These are phyloP conservation scores for Penicillium sumatraense DNA, from an alignment of 2,329 filamentous ascomycete genomes.

Conservation along the genomic window DNA sequence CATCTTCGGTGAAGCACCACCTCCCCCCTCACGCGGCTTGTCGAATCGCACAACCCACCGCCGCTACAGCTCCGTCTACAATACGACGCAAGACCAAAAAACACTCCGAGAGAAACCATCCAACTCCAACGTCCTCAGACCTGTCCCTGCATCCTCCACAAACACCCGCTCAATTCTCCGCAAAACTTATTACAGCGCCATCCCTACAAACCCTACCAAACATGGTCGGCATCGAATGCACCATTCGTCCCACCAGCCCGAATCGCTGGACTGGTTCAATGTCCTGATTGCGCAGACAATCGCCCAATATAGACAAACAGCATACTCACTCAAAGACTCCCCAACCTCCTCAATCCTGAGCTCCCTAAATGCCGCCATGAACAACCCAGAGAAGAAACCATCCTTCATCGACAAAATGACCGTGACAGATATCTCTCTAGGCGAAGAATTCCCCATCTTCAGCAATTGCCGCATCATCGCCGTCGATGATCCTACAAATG, in stretches of 20 bases:
- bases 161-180: slow-evolving; percentile 77
- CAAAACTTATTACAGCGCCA: slow-evolving; percentile 91
- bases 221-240: slow-evolving; percentile 48
- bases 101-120: slow-evolving; percentile 51
- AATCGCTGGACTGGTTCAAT: slow-evolving; percentile 98
- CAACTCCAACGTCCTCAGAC: slow-evolving; percentile 72
- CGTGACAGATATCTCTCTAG: slow-evolving; percentile 89
- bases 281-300: slow-evolving; percentile 96
- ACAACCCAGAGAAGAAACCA: slow-evolving; percentile 82
- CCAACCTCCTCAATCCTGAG: slow-evolving; percentile 69
- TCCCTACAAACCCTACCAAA: slow-evolving; percentile 47
- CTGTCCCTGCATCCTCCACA: slow-evolving; percentile 79
- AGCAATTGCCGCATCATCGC: slow-evolving; percentile 97
- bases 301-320: slow-evolving; percentile 90
- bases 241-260: slow-evolving; percentile 84
- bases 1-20: slow-evolving; percentile 94
- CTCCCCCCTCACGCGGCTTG: slow-evolving; percentile 77
- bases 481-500: slow-evolving; percentile 59
- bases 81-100: slow-evolving; percentile 47
- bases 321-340: slow-evolving; percentile 76
- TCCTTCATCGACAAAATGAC: slow-evolving; percentile 93
- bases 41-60: slow-evolving; percentile 77
- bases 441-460: slow-evolving; percentile 97
- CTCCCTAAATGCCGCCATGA: slow-evolving; percentile 82
- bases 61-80: slow-evolving; percentile 68